Evolutionary conservation across 2,329 filamentous ascomycete genomes (phyloP), one percentile per base, ranked within the genome.

Genomic region (Apiospora pterosperma): DNA sequence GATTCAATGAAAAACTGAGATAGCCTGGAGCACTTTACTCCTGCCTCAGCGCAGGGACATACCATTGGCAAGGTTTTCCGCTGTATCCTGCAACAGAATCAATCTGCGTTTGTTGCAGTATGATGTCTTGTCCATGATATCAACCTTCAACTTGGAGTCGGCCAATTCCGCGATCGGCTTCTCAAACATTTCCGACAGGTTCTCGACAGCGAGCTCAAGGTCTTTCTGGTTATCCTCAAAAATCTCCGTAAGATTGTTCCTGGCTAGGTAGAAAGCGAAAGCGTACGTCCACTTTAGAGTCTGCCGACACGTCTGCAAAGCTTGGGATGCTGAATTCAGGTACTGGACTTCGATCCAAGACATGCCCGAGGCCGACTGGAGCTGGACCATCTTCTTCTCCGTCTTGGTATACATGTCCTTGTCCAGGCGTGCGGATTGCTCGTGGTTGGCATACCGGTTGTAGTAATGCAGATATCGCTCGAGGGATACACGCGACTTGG

Each of bases 291-390:
- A 99, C 81, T 99, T 99, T 5, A 99, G 84, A 0, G 96, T 99
- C 80, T 98, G 95, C n/a, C 96, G 92, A 78, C 96, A 99, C 59
- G 93, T 93, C 80, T 98, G 95, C 19, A 99, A 85, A 3, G 95
- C 93, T 75, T 97, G 93, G 0, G 94, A 97, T 0, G 96, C 96
- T 2, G 92, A 90, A 73, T 97, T 92, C 25, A 99, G 86, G 76
- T 98, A 99, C 75, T 99, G 96, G 7, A 99, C 96, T 76, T 99
- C 96, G 66, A 99, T 99, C 96, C 96, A 99, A 0, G 94, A 97
- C 88, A 99, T 93, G 68, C 93, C 93, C 0, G 95, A 97, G 34
- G 93, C 89, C 42, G 92, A 93, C 78, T 99, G 96, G 52, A 99
- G 85, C 76, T 96, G 92, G 36, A 95, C 92, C 96, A 99, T 99